Base-by-base conservation (phyloP, 2,329 filamentous ascomycete genomes). In the Onygenales sp. region DNA sequence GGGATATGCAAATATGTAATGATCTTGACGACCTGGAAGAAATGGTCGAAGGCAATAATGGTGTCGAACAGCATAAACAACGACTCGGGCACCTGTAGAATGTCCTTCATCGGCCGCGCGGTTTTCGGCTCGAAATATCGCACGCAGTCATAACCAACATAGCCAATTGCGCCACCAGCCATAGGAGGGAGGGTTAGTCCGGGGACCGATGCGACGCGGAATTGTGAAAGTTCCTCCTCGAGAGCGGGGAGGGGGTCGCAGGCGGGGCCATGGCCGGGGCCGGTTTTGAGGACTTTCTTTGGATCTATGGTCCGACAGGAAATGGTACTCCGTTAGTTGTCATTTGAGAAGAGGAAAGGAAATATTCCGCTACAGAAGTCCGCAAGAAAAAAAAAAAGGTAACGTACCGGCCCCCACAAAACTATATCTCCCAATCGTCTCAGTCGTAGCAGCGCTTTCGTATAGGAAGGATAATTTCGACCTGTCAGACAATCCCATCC, bases 111-210 rank as follows among this genome's bases (percentile, higher is more conserved):
- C 2, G 88, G 83, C 49, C 90, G 82, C 31, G 84, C 85, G n/a
- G 93, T 97, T 78, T 91, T 94, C 57, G 93, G 93, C 77, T 98
- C 93, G 62, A 98, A 98, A 73, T 97, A 97, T 65, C 86, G 85
- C 63, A 98, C 88, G 70, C 93, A 98, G 68, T 98, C 93, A 67
- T 98, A 98, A 51, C 91, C 91, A 5, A 97, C 89, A 69, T 97
- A 98, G 55, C 93, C 93, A 63, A 98, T 89, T 10, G 91, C 93
- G 49, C 93, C 93, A 42, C 91, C 93, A 0, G 88, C 88, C 73
- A 98, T 76, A 31, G 88, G 87, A 50, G 93, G 93, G 39, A 98
- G 78, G 62, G 81, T 81, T 63, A 97, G 74, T 1, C 85, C 88
- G 0, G 93, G 91, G 3, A 98, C 82, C 42, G 87, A 81, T 36